Conservation (phyloP, 2,329 filamentous ascomycete species). For the Talaromyces sp. region DNA sequence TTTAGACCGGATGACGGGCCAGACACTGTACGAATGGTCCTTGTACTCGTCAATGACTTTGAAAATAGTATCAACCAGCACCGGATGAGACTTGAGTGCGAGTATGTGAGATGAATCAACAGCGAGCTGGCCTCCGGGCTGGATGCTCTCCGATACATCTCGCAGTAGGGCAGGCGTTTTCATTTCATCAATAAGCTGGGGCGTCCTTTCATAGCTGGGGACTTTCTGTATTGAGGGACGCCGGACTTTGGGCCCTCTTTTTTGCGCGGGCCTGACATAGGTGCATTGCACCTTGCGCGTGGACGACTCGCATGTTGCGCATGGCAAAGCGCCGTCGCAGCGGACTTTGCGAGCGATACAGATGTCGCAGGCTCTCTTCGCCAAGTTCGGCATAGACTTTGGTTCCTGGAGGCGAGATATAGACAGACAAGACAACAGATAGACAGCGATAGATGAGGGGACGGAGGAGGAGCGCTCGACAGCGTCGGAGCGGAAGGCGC, state of each 20-base stretch:
- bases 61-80: conserved; percentile 7
- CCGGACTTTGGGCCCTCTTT: conserved; percentile 22
- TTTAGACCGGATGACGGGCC: conserved; percentile 21
- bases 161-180: neutral
- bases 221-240: conserved; percentile 5
- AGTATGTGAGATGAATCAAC: neutral
- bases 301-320: conserved; percentile 19
- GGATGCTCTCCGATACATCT: neutral
- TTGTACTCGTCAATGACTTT: conserved; percentile 18
- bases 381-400: conserved; percentile 10
- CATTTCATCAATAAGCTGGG: neutral
- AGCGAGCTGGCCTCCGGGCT: neutral
- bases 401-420: neutral
- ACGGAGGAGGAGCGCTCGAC: neutral
- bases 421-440: neutral
- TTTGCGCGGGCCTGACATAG: conserved; percentile 21
- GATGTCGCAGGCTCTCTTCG: conserved; percentile 24
- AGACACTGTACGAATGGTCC: conserved; percentile 22
- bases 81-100: neutral
- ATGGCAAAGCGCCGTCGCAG: conserved; percentile 23
- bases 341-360: conserved; percentile 27
- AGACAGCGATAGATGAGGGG: neutral
- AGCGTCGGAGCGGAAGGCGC: neutral
- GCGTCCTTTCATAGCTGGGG: neutral
- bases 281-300: conserved; percentile 19